Conservation (phyloP, 345 rosid genomes). For the Euphorbia tirucalli region DNA sequence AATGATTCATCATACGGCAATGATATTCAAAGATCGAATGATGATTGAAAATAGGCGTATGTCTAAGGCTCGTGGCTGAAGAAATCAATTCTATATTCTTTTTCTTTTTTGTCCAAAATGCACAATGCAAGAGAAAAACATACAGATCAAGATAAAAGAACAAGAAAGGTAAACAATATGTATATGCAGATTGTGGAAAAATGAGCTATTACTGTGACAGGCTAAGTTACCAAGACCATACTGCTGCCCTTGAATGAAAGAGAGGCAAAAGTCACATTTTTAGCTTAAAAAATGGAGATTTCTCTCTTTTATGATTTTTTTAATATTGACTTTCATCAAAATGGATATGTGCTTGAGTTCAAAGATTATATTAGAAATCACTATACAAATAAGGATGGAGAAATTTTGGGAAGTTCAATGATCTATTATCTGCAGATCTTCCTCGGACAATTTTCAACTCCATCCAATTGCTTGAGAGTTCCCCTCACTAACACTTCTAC, state of each 20-base stretch:
- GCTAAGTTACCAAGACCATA: not conserved
- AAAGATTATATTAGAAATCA: not conserved
- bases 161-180: not conserved
- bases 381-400: not conserved
- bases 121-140: not conserved
- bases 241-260: not conserved
- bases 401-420: not conserved
- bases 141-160: not conserved
- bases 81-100: not conserved
- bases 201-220: not conserved
- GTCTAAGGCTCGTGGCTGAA: not conserved
- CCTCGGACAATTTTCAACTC: not conserved
- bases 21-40: not conserved
- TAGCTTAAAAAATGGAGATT: conserved; percentile 7
- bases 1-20: not conserved
- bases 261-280: not conserved
- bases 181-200: not conserved
- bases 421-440: not conserved
- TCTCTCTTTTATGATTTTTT: not conserved
- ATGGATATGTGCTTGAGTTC: not conserved
- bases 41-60: no score
- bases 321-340: not conserved
- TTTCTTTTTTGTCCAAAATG: not conserved
- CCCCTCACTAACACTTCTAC: not conserved
- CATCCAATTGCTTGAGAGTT: not conserved